Evolutionary conservation across 345 rosid species (phyloP).

Genomic region (Trapa incisa): DNA sequence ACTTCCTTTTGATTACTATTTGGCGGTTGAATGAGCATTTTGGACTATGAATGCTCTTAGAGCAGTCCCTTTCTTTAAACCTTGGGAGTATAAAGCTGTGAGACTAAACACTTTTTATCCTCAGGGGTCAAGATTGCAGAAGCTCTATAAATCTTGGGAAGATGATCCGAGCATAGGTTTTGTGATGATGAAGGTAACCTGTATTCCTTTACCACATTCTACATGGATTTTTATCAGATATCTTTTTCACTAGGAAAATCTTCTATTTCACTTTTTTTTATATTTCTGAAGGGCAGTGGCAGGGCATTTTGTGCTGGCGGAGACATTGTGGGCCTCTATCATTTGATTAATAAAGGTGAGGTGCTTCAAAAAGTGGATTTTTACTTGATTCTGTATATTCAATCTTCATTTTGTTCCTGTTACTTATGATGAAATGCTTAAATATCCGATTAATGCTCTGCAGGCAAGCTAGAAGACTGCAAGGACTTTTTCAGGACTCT

Average conservation of each 20-base stretch:
- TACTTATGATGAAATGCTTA: not conserved
- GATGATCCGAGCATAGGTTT: slow-evolving; percentile 65
- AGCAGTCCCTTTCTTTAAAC: not conserved
- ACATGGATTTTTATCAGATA: not conserved
- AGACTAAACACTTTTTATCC: not conserved
- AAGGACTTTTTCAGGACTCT: slow-evolving; percentile 38
- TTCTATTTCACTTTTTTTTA: slow-evolving; percentile 11
- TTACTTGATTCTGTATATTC: not conserved
- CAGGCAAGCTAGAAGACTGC: slow-evolving; percentile 40
- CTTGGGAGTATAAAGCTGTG: not conserved
- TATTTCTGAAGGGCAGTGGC: slow-evolving; percentile 65
- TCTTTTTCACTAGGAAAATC: not conserved
- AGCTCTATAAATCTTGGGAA: slow-evolving; percentile 76
- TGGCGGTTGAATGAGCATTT: too few species aligned
- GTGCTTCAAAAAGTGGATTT: slow-evolving; percentile 16
- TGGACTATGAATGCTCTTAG: not conserved
- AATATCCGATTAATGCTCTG: slow-evolving; percentile 7
- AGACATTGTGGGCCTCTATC: slow-evolving; percentile 58
- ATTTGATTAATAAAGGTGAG: slow-evolving; percentile 53
- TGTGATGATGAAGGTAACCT: slow-evolving; percentile 59
- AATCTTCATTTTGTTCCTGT: not conserved
- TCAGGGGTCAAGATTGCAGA: slow-evolving; percentile 51
- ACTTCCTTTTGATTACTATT: too few species aligned
- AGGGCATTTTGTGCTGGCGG: slow-evolving; percentile 98
- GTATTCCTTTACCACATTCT: not conserved